Conservation (phyloP, 1,139 yeast genomes). For the Yamadazyma dendronema region DNA sequence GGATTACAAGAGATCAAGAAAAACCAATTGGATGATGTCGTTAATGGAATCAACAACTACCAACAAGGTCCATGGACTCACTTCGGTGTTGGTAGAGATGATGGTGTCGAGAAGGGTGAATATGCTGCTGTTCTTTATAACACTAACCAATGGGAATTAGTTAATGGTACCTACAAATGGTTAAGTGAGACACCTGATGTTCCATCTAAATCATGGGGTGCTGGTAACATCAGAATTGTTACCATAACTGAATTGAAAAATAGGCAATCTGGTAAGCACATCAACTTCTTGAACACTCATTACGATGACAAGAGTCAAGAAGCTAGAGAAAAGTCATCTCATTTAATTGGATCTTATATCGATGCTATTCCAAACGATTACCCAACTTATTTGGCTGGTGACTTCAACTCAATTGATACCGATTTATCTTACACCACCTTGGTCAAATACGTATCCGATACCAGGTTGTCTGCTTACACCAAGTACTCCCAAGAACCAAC, state of each 20-base stretch:
- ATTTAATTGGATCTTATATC: conserved; percentile 31
- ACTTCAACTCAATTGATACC: conserved; percentile 14
- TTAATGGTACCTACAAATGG: conserved; percentile 43
- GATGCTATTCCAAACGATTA: conserved; percentile 26
- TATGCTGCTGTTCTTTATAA: conserved; percentile 46
- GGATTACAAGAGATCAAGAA: conserved; percentile 32
- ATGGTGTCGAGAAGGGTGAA: conserved; percentile 44
- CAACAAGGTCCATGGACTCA: conserved; percentile 29
- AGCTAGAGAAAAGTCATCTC: conserved; percentile 32
- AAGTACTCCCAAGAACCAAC: conserved; percentile 29
- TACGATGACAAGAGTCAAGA: conserved; percentile 40
- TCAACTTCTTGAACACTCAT: conserved; percentile 43
- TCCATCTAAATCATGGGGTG: conserved; percentile 44
- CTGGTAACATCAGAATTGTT: conserved; percentile 42
- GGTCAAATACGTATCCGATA: conserved; percentile 23
- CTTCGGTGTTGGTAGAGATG: conserved; percentile 49
- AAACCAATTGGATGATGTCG: conserved; percentile 26
- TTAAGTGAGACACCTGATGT: conserved; percentile 40
- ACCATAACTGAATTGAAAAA: conserved; percentile 36
- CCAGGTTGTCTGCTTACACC: conserved; percentile 20
- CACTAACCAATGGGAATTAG: conserved; percentile 26
- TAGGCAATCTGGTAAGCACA: conserved; percentile 18
- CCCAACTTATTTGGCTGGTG: conserved; percentile 34
- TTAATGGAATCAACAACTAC: conserved; percentile 19
- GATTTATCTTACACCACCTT: conserved; percentile 23